Base-by-base conservation (phyloP, 1,284 basidiomycete species). In the Puccinia novopanici region DNA sequence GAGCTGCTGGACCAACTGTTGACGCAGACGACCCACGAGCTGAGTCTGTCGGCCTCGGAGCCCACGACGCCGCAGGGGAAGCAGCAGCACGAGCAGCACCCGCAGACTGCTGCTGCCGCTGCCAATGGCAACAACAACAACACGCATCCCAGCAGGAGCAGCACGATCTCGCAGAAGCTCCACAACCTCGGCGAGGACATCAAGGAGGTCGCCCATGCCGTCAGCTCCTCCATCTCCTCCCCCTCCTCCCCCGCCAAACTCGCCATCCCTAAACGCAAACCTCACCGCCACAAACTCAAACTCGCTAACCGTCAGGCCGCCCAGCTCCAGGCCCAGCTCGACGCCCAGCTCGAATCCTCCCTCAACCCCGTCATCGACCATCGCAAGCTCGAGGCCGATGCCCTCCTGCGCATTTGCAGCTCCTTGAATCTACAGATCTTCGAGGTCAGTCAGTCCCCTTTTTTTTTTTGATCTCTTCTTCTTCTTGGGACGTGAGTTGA, bases 121-220 rank as follows among this genome's bases (percentile, higher is more conserved):
- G n/a, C 8, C n/a, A 30, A 59, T 34, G 15, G 9, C 2, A 27
- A 13, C 10, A 67, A 67, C 40, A n/a, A n/a, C n/a, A n/a, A n/a
- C n/a, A n/a, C n/a, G n/a, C n/a, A n/a, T n/a, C 67, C 22, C 1
- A 50, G 13, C 6, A 68, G 67, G 42, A 68, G 67, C 17, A 68
- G 37, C 67, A 68, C 67, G 67, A 48, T 68, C 3, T 68, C 67
- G 1, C 24, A 40, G 22, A 68, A 68, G 40, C 27, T 68, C 6
- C 67, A 68, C 37, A 42, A 50, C 24, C 67, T 68, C 2, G 42
- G 67, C 42, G 67, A 68, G 40, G 67, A 68, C 13, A 45, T 68
- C 67, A 68, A 50, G 42, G 67, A 48, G 24, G 65, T 67, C 22
- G 65, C 65, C 40, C 65, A 67, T 68, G 67, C 67, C 67, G 67